Percentiles rank a stretch among this genome's conserved stretches.
Conservation (phyloP, 2,329 filamentous ascomycete species). For the Nigrospora osmanthi region DNA sequence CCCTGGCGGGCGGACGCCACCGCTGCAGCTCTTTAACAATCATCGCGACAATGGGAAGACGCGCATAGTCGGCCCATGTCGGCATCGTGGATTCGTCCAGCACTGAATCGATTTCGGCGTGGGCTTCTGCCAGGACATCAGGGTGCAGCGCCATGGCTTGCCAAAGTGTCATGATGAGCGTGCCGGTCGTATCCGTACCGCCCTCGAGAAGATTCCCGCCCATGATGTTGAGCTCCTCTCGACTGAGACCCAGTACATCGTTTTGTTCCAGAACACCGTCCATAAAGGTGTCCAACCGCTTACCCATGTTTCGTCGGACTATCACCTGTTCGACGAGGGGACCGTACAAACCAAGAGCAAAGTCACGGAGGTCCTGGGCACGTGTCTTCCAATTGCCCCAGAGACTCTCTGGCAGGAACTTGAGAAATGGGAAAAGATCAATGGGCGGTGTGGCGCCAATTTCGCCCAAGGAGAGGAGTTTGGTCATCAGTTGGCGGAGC, state of each 20-base stretch:
- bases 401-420: slow-evolving; percentile 30
- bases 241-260: slow-evolving; percentile 18
- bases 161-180: slow-evolving; percentile 31
- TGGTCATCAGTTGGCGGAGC: slow-evolving; percentile 13
- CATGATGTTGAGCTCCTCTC: slow-evolving; percentile 21
- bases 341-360: slow-evolving; percentile 32
- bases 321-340: slow-evolving; percentile 27
- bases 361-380: slow-evolving; percentile 24
- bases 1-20: slow-evolving; percentile 28
- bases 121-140: slow-evolving; percentile 32
- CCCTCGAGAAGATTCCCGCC: slow-evolving; percentile 28
- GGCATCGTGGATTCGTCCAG: slow-evolving; percentile 27
- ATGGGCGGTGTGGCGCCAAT: slow-evolving; percentile 39
- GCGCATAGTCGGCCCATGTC: slow-evolving; percentile 24
- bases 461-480: slow-evolving; percentile 34
- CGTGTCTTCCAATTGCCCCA: slow-evolving; percentile 30
- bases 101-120: slow-evolving; percentile 29
- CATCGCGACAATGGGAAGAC: slow-evolving; percentile 31
- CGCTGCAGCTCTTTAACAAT: slow-evolving; percentile 33
- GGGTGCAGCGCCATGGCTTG: slow-evolving; percentile 36
- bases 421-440: slow-evolving; percentile 35
- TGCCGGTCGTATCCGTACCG: slow-evolving; percentile 34
- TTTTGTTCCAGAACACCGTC: slow-evolving; percentile 10
- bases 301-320: slow-evolving; percentile 3
- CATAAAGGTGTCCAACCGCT: slow-evolving; percentile 4